These are phyloP conservation scores for Taphrina pruni DNA, from an alignment of 1,139 yeast genomes.

Conservation along the genomic window DNA sequence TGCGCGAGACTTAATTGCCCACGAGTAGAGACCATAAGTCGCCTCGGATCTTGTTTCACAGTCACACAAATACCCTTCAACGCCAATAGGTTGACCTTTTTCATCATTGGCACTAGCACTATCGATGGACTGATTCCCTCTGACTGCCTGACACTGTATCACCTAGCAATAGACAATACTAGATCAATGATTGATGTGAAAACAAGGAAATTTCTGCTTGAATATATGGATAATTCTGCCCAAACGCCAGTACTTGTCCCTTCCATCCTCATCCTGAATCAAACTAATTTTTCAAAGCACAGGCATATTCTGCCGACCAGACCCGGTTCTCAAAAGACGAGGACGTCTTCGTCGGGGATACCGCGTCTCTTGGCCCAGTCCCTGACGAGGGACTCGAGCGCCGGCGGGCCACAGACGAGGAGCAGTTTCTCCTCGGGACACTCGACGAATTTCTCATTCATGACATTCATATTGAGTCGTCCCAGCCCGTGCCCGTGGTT, in stretches of 20 bases:
- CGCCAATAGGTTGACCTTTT: no score
- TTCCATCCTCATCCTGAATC: neutral
- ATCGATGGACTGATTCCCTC: no score
- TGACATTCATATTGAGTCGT: conserved; percentile 41
- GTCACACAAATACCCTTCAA: no score
- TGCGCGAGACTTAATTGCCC: no score
- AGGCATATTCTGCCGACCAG: neutral
- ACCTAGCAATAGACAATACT: neutral
- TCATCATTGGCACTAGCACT: no score
- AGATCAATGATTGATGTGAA: no score
- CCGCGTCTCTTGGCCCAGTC: conserved; percentile 32
- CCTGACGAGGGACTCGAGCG: conserved; percentile 29
- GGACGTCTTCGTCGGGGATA: conserved; percentile 30
- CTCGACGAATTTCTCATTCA: conserved; percentile 39
- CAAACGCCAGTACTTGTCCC: neutral
- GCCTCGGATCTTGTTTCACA: no score
- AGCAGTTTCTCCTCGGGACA: conserved; percentile 18
- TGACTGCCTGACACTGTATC: neutral
- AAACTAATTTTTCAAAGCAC: no score
- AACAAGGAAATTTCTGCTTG: neutral
- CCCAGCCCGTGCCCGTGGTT: conserved; percentile 42
- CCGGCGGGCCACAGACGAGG: conserved; percentile 39
- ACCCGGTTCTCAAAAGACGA: conserved; percentile 1
- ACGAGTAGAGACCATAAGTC: no score
- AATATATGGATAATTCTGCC: neutral